phyloP scores from a whole-genome alignment of 371 early-diverging fungal species.

The Batrachochytrium dendrobatidis region DNA sequence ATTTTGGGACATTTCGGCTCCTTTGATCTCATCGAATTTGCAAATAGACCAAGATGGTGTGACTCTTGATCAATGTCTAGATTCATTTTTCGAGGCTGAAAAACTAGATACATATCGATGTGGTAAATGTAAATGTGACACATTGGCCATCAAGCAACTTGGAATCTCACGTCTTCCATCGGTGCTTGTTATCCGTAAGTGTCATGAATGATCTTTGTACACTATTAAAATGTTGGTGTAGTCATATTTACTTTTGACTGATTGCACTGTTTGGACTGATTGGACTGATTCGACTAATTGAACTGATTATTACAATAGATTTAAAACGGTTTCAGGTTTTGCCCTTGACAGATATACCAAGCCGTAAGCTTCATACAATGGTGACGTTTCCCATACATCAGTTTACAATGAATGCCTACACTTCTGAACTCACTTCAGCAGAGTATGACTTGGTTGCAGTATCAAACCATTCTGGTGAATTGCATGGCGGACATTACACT shows the following conservation, averaged over 20 bases:
- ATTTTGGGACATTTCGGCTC: constrained; percentile 47
- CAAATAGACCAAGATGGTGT: background rate
- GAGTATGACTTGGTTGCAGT: constrained; percentile 81
- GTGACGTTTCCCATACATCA: constrained; percentile 68
- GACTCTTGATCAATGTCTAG: constrained; percentile 25
- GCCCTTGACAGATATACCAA: background rate
- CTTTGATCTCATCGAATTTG: constrained; percentile 27
- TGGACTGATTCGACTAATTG: background rate
- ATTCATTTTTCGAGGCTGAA: constrained; percentile 28
- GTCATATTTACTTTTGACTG: background rate
- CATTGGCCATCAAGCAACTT: constrained; percentile 67
- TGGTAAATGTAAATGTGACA: constrained; percentile 63
- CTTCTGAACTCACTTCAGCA: constrained; percentile 8
- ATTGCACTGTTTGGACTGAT: background rate
- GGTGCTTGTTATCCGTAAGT: constrained; percentile 71
- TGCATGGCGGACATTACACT: constrained; percentile 90
- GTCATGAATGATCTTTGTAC: background rate
- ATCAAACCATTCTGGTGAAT: constrained; percentile 85
- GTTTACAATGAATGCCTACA: constrained; percentile 39
- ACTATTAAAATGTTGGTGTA: background rate
- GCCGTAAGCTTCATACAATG: constrained; percentile 67
- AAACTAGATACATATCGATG: constrained; percentile 63
- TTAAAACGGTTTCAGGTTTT: constrained; percentile 67
- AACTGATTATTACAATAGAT: constrained; percentile 31
- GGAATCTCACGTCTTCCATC: constrained; percentile 76